These are phyloP conservation scores for Pontederia paniculata DNA, from an alignment of 176 grass and related monocot species.

Conservation along the genomic window DNA sequence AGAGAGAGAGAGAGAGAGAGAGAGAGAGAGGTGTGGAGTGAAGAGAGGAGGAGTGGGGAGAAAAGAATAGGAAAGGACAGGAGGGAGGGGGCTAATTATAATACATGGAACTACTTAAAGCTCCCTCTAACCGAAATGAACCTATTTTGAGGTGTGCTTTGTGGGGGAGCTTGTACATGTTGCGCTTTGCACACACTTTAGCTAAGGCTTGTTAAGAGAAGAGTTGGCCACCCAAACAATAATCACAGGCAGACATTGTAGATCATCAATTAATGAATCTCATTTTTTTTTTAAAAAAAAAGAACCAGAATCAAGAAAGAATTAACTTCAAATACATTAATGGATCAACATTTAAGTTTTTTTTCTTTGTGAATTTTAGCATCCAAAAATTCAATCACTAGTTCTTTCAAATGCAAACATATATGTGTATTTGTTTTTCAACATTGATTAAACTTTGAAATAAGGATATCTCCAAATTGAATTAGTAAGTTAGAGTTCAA, in stretches of 20 bases:
- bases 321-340: too few relatives aligned
- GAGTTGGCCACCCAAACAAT: background rate
- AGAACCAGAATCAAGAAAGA: too few relatives aligned
- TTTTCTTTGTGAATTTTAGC: too few relatives aligned
- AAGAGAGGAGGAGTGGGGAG: conserved; percentile 3
- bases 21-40: conserved; percentile 21
- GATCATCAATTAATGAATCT: too few relatives aligned
- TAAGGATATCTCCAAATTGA: too few relatives aligned
- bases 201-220: background rate
- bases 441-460: too few relatives aligned
- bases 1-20: background rate
- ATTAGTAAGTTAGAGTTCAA: too few relatives aligned
- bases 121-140: background rate
- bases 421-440: too few relatives aligned
- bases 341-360: too few relatives aligned
- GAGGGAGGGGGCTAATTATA: background rate
- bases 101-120: background rate
- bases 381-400: too few relatives aligned
- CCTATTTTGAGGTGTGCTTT: background rate
- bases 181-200: background rate
- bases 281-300: too few relatives aligned
- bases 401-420: too few relatives aligned
- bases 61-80: conserved; percentile 6
- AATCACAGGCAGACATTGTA: background rate
- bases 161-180: background rate